Conservation (phyloP, 257 asterid genomes). For the Primulina eburnea region DNA sequence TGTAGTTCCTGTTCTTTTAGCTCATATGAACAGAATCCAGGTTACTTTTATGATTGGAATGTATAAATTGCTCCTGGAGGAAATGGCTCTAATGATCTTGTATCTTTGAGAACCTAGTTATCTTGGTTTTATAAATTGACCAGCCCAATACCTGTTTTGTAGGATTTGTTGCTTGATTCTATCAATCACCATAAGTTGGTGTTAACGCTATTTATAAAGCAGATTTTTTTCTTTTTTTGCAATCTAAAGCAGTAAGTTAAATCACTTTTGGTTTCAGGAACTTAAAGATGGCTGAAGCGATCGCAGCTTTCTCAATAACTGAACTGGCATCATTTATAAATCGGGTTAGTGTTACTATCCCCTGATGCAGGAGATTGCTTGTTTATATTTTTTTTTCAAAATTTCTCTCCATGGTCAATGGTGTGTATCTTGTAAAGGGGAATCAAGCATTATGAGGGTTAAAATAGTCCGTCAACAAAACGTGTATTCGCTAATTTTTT, state of each 20-base stretch:
- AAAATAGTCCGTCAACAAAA: not conserved
- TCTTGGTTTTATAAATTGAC: not conserved
- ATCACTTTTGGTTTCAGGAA: conserved; percentile 27
- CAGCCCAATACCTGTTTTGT: not conserved
- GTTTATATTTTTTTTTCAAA: not conserved
- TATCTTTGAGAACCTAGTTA: not conserved
- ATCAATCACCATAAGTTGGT: conserved; percentile 1
- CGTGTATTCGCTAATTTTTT: not conserved
- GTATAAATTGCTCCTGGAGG: not conserved
- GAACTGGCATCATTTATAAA: conserved; percentile 30
- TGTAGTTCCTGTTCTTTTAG: not conserved
- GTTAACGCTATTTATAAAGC: not conserved
- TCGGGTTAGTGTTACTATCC: conserved; percentile 38
- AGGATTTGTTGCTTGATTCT: not conserved
- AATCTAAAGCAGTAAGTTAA: not conserved
- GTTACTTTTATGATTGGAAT: not conserved
- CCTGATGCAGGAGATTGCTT: conserved; percentile 11
- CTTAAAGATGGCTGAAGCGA: conserved; percentile 30
- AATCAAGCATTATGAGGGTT: not conserved
- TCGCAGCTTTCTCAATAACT: conserved; percentile 35
- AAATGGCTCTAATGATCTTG: conserved; percentile 1
- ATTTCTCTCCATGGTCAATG: too few relatives aligned
- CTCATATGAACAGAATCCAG: not conserved
- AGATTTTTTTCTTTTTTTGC: not conserved
- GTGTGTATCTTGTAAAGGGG: not conserved